These are phyloP conservation scores for Fusarium chlamydosporum DNA, from an alignment of 2,329 filamentous ascomycete species.

Conservation along the genomic window DNA sequence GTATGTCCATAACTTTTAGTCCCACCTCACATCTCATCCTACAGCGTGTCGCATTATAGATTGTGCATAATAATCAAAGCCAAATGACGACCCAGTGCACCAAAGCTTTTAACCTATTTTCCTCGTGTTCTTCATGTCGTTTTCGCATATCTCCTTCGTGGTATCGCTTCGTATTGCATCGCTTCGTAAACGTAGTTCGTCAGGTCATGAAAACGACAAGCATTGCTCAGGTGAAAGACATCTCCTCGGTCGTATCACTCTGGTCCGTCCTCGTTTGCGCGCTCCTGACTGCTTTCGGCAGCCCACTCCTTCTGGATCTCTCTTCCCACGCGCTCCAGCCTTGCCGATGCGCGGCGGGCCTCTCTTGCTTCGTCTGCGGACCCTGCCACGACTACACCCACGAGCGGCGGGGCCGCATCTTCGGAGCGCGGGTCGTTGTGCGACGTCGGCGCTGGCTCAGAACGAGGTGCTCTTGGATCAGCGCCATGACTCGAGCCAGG, in stretches of 20 bases:
- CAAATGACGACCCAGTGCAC: conserved; percentile 8
- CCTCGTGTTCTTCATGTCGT: conserved; percentile 6
- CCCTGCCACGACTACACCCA: conserved; percentile 68
- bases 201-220: conserved; percentile 29
- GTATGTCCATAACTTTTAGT: conserved; percentile 8
- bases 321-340: conserved; percentile 68
- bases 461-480: conserved; percentile 33
- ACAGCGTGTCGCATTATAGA: conserved; percentile 21
- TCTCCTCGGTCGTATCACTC: conserved; percentile 42
- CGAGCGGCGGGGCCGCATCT: conserved; percentile 65
- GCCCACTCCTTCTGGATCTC: conserved; percentile 69
- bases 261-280: conserved; percentile 44
- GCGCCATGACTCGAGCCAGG: conserved; percentile 35
- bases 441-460: conserved; percentile 27
- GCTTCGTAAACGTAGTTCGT: conserved; percentile 48
- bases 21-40: conserved; percentile 2
- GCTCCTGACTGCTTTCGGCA: conserved; percentile 49
- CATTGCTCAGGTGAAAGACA: conserved; percentile 4
- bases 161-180: conserved; percentile 44
- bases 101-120: conserved; percentile 20
- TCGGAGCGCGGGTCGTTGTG: conserved; percentile 48
- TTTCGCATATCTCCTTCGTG: conserved; percentile 17
- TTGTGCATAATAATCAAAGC: conserved; percentile 14
- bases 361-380: conserved; percentile 63
- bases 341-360: conserved; percentile 66